Evolutionary conservation across 768 basidiomycete species (phyloP), one percentile per base, ranked within the genome.

Genomic region (Mycena vitilis): DNA sequence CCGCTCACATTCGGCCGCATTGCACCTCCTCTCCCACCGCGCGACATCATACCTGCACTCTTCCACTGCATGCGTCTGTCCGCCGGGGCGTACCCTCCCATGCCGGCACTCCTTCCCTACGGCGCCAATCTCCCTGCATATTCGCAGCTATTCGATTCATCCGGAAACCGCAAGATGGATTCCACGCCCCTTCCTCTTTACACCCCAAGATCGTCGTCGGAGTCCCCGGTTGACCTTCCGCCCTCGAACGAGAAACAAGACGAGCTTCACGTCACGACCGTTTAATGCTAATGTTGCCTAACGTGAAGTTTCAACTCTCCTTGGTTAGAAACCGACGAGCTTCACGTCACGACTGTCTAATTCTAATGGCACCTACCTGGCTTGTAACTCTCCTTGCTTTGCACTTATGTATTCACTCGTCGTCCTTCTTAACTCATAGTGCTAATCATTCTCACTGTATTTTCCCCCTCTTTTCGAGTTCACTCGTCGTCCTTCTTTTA

Each of bases 91-190:
- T 30, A 61, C 65, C 73, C 60, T 3, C 64, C 54, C 10, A 54
- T 55, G 34, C 60, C 68, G 12, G 23, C 62, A 4, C 57, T 70
- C 11, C 63, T 73, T 16, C 66, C 67, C 34, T 74, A 67, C 55
- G 61, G 80, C 40, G 58, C 72, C 12, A 77, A 71, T 34, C 86
- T 93, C 22, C 94, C 94, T 2, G 85, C 89, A 4, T 95, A 95
- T 74, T 93, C 91, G 7, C 92, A 94, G 71, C 82, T 95, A 22
- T 95, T 90, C 79, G 80, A 94, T 74, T 73, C 82, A 20, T 91
- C 92, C 71, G 94, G 94, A 20, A 90, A 93, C 60, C 84, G 85
- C 62, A 91, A 88, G 79, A 82, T 92, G 56, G 92, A 94, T 74
- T 84, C 86, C 68, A 87, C 85, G n/a, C 90, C 88, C 16, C 78